Base-by-base conservation (phyloP, 352 stramenopile genomes). In the Phytopythium aichiense region DNA sequence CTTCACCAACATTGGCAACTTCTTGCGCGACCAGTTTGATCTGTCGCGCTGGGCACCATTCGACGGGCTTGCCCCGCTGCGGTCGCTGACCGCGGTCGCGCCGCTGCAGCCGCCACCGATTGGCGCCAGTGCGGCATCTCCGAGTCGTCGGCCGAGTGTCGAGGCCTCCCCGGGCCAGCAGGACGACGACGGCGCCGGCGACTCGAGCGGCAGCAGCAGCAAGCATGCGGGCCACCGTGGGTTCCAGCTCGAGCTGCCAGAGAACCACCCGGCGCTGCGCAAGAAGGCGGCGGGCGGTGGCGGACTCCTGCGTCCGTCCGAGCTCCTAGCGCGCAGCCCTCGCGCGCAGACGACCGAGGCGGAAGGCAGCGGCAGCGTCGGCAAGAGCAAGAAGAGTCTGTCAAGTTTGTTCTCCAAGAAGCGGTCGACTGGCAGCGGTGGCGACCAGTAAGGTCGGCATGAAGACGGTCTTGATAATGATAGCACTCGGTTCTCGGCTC, bases 1-100 rank as follows among this genome's bases (percentile, higher is more conserved):
- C 63, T 95, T 95, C 59, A 88, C 82, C 54, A 95, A 93, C 72
- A 89, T 95, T 23, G 82, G 78, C 7, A 89, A 87, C 20, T 91
- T 95, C 51, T 56, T 95, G 54, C 81, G 82, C 1, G 86, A 93
- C 58, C 81, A 92, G 20, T 87, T 93, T 35, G 86, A 92, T 50
- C 65, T 87, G 33, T 81, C 71, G 31, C 71, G 84, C 7, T 92
- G 80, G 86, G 81, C 74, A 1, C 63, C 72, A 0, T 89, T 94
- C 46, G 85, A 94, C 42, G 76, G 71, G 0, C 51, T 92, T 7
- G 84, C 84, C 3, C 84, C 84, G 4, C 64, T 92, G 7, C 87
- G 87, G 51, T 82, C 78, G 1, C 40, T 80, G 22, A 72, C 72
- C 0, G 70, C 66, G 2, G 72, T 65, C 9, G 60, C 65, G 13